Base-by-base conservation (phyloP, 1,284 basidiomycete species). In the Pseudozyma thailandica region DNA sequence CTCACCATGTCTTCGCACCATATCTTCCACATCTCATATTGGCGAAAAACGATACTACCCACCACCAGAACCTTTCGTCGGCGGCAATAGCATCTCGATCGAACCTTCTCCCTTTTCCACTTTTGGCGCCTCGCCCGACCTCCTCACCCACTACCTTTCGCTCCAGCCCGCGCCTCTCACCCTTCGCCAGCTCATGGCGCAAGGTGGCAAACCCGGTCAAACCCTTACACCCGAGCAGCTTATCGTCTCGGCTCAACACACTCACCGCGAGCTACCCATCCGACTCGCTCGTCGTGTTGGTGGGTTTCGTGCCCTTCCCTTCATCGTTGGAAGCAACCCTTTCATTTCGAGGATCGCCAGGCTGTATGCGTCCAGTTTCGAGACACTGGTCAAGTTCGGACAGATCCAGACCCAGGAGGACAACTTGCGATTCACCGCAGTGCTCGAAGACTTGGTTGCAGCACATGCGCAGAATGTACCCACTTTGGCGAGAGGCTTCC, bases 291-390 rank as follows among this genome's bases (percentile, higher is more conserved):
- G 78, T 6, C 54, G 81, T 6, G 81, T 82, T 9, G 77, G 73
- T 16, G 75, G 74, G 18, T 81, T 81, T 44, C 75, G 79, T 25
- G 73, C 78, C 12, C 63, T 85, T 0, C 84, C 84, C 6, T 84
- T 84, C 64, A 93, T 95, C 49, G 92, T 94, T 35, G 92, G 91
- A 16, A 92, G 91, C 61, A 94, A 95, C 80, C 93, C 93, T 5
- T 92, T 91, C 83, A 88, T 95, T 28, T 87, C 90, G 8, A 88
- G 87, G 56, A 90, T 89, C 7, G 86, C 93, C 54, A 85, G 90
- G 55, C 86, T 90, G 12, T 92, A 93, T 84, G 86, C 88, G 68
- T 86, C 88, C 30, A 90, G 90, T 76, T 93, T 94, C 80, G 85
- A 87, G 55, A 88, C 88, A 74, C 85, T 94, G 26, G 89, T 90